Percentiles rank a stretch among this genome's conserved stretches.
phyloP scores from a whole-genome alignment of 805 yeast genomes.

The Metschnikowia kofuensis region DNA sequence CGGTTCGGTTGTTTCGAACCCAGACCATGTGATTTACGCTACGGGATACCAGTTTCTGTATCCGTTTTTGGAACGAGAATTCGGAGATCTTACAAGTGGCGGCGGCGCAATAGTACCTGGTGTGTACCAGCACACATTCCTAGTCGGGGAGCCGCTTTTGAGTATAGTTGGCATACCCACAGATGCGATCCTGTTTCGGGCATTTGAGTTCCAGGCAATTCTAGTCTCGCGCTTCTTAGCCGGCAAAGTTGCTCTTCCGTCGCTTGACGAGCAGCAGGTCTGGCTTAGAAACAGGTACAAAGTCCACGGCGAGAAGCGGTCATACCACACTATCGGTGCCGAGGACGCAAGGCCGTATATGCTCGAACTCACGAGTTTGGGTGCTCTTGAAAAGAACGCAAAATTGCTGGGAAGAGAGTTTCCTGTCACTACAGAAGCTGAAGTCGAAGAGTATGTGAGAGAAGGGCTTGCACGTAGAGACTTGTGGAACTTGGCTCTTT shows the following conservation, averaged over 20 bases:
- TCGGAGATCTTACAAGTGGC: slow-evolving; percentile 36
- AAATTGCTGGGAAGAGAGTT: slow-evolving; percentile 11
- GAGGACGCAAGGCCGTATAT: slow-evolving; percentile 28
- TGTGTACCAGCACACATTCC: slow-evolving; percentile 58
- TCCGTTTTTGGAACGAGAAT: slow-evolving; percentile 53
- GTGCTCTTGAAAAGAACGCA: slow-evolving; percentile 4
- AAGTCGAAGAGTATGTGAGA: slow-evolving; percentile 8
- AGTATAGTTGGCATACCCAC: slow-evolving; percentile 62
- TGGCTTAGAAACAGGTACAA: slow-evolving; percentile 40
- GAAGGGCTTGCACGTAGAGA: slow-evolving; percentile 7
- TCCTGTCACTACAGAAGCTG: slow-evolving; percentile 11
- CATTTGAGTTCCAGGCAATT: slow-evolving; percentile 62
- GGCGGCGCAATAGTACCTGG: slow-evolving; percentile 39
- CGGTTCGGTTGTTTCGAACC: slow-evolving; percentile 43
- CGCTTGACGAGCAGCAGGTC: slow-evolving; percentile 41
- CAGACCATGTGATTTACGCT: slow-evolving; percentile 63
- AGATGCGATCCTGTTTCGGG: slow-evolving; percentile 59
- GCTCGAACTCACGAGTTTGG: slow-evolving; percentile 21
- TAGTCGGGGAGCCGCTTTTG: slow-evolving; percentile 58
- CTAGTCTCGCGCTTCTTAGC: slow-evolving; percentile 61
- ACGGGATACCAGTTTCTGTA: slow-evolving; percentile 71
- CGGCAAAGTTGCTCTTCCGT: slow-evolving; percentile 52
- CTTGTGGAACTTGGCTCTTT: slow-evolving; percentile 8
- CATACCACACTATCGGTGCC: slow-evolving; percentile 45
- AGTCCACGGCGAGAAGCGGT: slow-evolving; percentile 38